Conservation (phyloP, 495 filamentous ascomycete genomes). For the Patellaria atrata region DNA sequence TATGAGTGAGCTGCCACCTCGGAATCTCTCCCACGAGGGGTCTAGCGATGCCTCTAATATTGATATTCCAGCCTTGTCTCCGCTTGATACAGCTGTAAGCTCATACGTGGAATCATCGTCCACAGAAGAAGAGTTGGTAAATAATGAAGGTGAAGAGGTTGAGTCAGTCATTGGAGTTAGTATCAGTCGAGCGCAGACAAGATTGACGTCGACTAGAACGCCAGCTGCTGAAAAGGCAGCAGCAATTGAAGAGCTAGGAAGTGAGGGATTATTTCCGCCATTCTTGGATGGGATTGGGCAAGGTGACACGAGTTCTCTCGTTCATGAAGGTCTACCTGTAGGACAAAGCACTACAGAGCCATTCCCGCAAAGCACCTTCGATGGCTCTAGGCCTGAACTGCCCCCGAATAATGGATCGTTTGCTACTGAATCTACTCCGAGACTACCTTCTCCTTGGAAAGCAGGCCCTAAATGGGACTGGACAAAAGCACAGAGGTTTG, state of each 20-base stretch:
- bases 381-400: background rate
- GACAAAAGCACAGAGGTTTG: constrained; percentile 6
- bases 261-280: constrained; percentile 22
- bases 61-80: too few relatives aligned
- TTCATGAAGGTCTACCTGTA: constrained; percentile 9
- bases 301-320: background rate
- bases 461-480: constrained; percentile 33
- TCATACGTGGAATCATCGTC: too few relatives aligned
- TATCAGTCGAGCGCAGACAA: constrained; percentile 56
- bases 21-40: too few relatives aligned
- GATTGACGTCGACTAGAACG: constrained; percentile 54
- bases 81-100: too few relatives aligned
- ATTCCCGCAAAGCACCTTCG: background rate
- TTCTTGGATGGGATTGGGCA: background rate
- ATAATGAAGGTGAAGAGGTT: constrained; percentile 34
- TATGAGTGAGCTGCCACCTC: too few relatives aligned
- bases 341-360: background rate
- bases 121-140: constrained; percentile 12
- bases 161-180: constrained; percentile 60
- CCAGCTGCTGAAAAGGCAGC: constrained; percentile 63
- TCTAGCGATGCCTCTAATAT: too few relatives aligned
- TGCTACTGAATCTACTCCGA: constrained; percentile 12
- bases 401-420: constrained; percentile 10
- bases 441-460: constrained; percentile 38
- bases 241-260: constrained; percentile 44